Base-by-base conservation (phyloP, 2,329 filamentous ascomycete species). In the Pleomassaria siparia region DNA sequence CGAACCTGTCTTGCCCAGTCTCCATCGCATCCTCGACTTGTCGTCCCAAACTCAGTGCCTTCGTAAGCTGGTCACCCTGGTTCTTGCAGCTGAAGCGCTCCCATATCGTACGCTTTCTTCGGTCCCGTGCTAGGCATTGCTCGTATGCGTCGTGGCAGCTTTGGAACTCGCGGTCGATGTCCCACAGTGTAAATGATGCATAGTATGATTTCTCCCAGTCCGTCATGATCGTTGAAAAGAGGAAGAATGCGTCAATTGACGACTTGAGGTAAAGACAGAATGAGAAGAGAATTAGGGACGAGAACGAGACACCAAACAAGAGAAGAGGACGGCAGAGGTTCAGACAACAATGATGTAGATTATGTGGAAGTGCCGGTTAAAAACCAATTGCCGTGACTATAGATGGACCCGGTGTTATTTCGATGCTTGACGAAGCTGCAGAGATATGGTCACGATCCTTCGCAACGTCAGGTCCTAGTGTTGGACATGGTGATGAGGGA, bases 121-220 rank as follows among this genome's bases (percentile, higher is more conserved):
- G 9, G 20, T 56, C 49, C 16, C 56, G 55, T 9, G 56, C 50
- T 43, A 59, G 53, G 54, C 61, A 62, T 53, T 66, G 64, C 46
- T 63, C 58, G 48, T 70, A 70, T 11, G 62, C 57, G 22, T 69
- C 63, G 47, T 63, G 50, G 15, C 63, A 57, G 39, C 64, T 63
- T 35, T 66, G 63, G 39, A 70, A 69, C 36, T 68, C 64, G 45
- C 59, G 63, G 20, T 69, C 66, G 36, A 70, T 67, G 44, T 70
- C 66, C 66, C 66, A 70, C 5, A 70, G 54, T 8, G 60, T 58
- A 20, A 69, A 56, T 9, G 59, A 62, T 11, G 59, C 56, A 44
- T 66, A 63, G 20, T 64, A 54, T n/a, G 62, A 51, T 40, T 64
- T 64, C 32, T 62, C 62, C 60, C 59, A 67, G 26, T 41, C 26